phyloP scores from a whole-genome alignment of 2,329 filamentous ascomycete genomes.

The Verticillium nubilum region DNA sequence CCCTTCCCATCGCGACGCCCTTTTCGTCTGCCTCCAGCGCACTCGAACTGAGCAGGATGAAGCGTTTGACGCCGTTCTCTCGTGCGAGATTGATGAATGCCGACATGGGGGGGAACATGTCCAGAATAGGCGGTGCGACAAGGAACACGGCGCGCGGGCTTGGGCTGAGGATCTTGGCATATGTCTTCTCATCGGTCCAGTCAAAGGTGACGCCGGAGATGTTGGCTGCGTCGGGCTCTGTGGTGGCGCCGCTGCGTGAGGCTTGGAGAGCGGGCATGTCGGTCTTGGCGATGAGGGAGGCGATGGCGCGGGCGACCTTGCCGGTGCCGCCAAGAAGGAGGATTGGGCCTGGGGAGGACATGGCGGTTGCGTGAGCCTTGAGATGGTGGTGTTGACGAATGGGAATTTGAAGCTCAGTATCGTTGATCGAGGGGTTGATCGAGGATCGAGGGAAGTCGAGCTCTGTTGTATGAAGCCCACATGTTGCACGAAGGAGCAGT shows the following conservation, averaged over 20 bases:
- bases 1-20: constrained; percentile 25
- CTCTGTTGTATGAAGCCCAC: background rate
- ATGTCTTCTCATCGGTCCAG: constrained; percentile 37
- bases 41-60: constrained; percentile 37
- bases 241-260: constrained; percentile 23
- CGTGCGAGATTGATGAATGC: constrained; percentile 36
- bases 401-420: background rate
- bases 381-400: too few relatives aligned
- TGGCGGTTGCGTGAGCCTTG: too few relatives aligned
- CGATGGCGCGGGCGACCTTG: constrained; percentile 34
- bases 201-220: constrained; percentile 31
- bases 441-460: background rate
- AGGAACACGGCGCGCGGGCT: constrained; percentile 28
- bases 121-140: constrained; percentile 26
- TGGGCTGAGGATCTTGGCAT: constrained; percentile 22
- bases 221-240: constrained; percentile 11
- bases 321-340: constrained; percentile 40
- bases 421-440: background rate
- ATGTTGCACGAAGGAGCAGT: background rate
- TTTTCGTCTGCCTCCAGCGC: constrained; percentile 23
- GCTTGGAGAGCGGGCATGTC: constrained; percentile 27
- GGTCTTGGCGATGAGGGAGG: constrained; percentile 23
- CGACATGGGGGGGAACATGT: constrained; percentile 26
- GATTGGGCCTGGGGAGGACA: constrained; percentile 13
- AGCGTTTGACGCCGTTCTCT: constrained; percentile 28